Percentiles rank a stretch among this genome's conserved stretches.
Conservation (phyloP, 2,329 filamentous ascomycete species). For the Zasmidium angulare region DNA sequence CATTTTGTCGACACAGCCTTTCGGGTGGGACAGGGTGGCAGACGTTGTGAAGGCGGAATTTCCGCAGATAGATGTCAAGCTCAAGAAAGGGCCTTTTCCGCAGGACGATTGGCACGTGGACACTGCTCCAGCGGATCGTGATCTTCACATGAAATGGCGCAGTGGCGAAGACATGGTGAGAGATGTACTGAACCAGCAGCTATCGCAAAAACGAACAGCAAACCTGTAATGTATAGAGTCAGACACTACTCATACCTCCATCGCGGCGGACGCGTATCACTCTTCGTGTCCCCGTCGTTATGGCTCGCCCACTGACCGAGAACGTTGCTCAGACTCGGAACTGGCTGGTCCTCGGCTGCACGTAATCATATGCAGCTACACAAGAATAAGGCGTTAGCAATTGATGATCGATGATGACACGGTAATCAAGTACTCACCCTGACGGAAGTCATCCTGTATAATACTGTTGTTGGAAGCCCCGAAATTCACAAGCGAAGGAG, state of each 20-base stretch:
- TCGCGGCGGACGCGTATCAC: no score
- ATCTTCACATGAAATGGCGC: slow-evolving; percentile 21
- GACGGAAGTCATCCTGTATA: slow-evolving; percentile 52
- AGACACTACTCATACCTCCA: no score
- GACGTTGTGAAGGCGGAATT: slow-evolving; percentile 22
- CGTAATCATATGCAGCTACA: not conserved
- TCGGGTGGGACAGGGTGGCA: slow-evolving; percentile 21
- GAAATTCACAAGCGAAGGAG: slow-evolving; percentile 52
- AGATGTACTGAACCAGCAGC: slow-evolving; percentile 5
- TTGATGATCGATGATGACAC: not conserved
- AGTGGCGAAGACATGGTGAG: slow-evolving; percentile 3
- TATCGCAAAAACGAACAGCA: slow-evolving; percentile 3
- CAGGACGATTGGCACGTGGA: slow-evolving; percentile 13
- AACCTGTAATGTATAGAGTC: not conserved
- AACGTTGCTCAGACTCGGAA: not conserved
- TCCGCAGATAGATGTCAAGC: slow-evolving; percentile 14
- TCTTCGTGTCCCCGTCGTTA: not conserved
- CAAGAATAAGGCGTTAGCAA: not conserved
- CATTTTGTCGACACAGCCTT: slow-evolving; percentile 4
- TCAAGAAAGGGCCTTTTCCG: slow-evolving; percentile 7
- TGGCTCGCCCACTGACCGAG: not conserved
- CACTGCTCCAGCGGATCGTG: slow-evolving; percentile 16
- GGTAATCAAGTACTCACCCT: not conserved
- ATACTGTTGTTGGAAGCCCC: slow-evolving; percentile 39
- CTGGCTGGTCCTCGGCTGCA: not conserved